Conservation (phyloP, 768 basidiomycete genomes). For the Dioszegia aurantiaca region DNA sequence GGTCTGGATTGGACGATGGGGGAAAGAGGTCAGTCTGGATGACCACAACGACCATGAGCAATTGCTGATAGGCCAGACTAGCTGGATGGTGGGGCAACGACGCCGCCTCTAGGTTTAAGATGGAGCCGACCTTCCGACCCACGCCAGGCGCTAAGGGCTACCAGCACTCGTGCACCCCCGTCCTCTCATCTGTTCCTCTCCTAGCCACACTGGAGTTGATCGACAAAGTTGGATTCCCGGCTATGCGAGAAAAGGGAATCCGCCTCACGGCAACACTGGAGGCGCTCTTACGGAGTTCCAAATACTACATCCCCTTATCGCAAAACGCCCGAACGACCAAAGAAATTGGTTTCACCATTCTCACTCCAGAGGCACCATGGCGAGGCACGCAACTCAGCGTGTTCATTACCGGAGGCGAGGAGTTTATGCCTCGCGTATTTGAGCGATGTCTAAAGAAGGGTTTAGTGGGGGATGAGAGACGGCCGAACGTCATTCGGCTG, state of each 20-base stretch:
- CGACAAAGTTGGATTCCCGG: slow-evolving; percentile 73
- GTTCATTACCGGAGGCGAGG: slow-evolving; percentile 58
- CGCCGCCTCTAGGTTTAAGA: slow-evolving; percentile 77
- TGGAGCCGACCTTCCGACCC: slow-evolving; percentile 78
- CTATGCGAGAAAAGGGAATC: slow-evolving; percentile 66
- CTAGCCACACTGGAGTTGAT: slow-evolving; percentile 80
- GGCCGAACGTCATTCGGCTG: slow-evolving; percentile 87
- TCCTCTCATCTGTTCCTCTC: slow-evolving; percentile 72
- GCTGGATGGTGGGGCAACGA: slow-evolving; percentile 99
- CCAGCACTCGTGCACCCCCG: slow-evolving; percentile 92
- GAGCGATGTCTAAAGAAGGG: slow-evolving; percentile 64
- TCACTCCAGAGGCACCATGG: slow-evolving; percentile 70
- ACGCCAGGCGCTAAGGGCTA: slow-evolving; percentile 89
- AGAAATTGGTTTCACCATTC: slow-evolving; percentile 74
- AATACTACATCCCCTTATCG: slow-evolving; percentile 60
- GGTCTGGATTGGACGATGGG: slow-evolving; percentile 41
- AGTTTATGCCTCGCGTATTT: slow-evolving; percentile 70
- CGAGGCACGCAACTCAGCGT: slow-evolving; percentile 88
- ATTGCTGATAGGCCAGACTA: slow-evolving; percentile 58
- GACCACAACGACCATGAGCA: not conserved
- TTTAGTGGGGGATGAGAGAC: slow-evolving; percentile 85
- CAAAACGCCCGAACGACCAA: slow-evolving; percentile 20
- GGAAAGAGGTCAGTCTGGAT: slow-evolving; percentile 38
- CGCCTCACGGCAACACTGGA: slow-evolving; percentile 72
- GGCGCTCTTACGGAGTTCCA: slow-evolving; percentile 61